Evolutionary conservation across 2,329 filamentous ascomycete genomes (phyloP).

Genomic region (Penicillium sp.): DNA sequence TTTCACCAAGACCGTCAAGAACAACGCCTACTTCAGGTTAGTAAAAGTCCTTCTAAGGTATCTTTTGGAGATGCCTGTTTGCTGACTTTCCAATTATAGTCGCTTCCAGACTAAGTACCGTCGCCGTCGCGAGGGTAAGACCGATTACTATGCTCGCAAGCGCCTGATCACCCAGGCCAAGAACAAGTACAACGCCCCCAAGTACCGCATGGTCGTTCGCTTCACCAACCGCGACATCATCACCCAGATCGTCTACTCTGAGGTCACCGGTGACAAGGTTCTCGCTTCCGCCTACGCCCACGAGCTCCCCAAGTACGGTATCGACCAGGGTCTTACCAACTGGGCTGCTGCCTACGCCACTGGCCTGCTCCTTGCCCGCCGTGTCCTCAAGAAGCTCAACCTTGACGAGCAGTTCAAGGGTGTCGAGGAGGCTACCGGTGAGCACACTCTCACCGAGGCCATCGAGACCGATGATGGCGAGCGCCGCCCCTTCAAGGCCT

Average conservation of each 20-base stretch:
- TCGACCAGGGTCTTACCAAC: constrained; percentile 99
- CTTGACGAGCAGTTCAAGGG: constrained; percentile 89
- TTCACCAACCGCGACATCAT: constrained; percentile 99
- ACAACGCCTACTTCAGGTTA: constrained; percentile 97
- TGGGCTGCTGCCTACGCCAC: constrained; percentile 97
- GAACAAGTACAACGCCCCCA: constrained; percentile 99
- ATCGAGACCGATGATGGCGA: constrained; percentile 80
- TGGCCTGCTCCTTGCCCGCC: constrained; percentile 94
- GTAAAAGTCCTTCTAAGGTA: constrained; percentile 39
- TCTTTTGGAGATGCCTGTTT: background rate
- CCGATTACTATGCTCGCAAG: constrained; percentile 99
- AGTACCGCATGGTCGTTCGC: constrained; percentile 98
- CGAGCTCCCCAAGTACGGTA: constrained; percentile 96
- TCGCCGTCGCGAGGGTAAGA: constrained; percentile 93
- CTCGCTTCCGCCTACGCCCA: constrained; percentile 89
- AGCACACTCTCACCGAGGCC: constrained; percentile 94
- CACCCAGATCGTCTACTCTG: constrained; percentile 92
- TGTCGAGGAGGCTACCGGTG: constrained; percentile 95
- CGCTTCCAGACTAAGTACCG: constrained; percentile 99
- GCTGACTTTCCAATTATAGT: constrained; percentile 50
- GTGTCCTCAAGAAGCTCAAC: constrained; percentile 94
- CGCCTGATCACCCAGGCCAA: constrained; percentile 99
- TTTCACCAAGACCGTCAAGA: constrained; percentile 96
- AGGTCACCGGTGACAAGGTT: constrained; percentile 98
- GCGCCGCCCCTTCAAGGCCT: constrained; percentile 98